Conservation (phyloP, 1,284 basidiomycete species). For the Tylopilus sp. region DNA sequence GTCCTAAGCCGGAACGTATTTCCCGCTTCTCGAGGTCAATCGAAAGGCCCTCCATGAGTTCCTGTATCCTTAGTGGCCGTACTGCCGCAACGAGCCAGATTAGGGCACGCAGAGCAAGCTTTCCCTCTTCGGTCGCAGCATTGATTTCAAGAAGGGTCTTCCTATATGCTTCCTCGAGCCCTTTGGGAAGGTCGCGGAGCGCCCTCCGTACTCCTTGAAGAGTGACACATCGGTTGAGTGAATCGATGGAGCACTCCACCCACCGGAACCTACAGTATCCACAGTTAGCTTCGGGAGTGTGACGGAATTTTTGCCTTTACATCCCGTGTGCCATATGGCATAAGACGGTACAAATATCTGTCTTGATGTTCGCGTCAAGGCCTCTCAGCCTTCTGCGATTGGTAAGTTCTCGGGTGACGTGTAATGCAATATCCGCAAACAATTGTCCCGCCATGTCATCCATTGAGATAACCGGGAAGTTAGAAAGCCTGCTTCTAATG, state of each 20-base stretch:
- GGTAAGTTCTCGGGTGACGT: conserved; percentile 3
- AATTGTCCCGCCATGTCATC: conserved; percentile 11
- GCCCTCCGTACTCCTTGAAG: conserved; percentile 4
- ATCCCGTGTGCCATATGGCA: too few species aligned
- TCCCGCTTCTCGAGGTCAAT: not conserved
- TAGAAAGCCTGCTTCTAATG: too few species aligned
- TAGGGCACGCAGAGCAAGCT: conserved; percentile 4
- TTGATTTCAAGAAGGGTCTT: conserved; percentile 21
- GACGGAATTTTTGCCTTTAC: too few species aligned
- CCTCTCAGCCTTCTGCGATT: too few species aligned
- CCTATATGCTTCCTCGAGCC: conserved; percentile 26
- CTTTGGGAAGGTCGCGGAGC: conserved; percentile 16
- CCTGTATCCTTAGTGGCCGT: conserved; percentile 6
- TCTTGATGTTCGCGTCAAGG: too few species aligned
- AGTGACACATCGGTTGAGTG: conserved; percentile 7
- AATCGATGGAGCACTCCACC: conserved; percentile 25
- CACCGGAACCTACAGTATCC: conserved; percentile 19
- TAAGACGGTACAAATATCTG: too few species aligned
- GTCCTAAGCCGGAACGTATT: not conserved
- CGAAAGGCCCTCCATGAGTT: conserved; percentile 20
- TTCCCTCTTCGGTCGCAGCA: not conserved
- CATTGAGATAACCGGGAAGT: conserved; percentile 7
- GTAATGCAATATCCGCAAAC: conserved; percentile 14
- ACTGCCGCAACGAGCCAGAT: conserved; percentile 17
- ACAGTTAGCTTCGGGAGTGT: too few species aligned